phyloP scores from a whole-genome alignment of 202 grass and related monocot genomes.

The Elaeis oleifera region DNA sequence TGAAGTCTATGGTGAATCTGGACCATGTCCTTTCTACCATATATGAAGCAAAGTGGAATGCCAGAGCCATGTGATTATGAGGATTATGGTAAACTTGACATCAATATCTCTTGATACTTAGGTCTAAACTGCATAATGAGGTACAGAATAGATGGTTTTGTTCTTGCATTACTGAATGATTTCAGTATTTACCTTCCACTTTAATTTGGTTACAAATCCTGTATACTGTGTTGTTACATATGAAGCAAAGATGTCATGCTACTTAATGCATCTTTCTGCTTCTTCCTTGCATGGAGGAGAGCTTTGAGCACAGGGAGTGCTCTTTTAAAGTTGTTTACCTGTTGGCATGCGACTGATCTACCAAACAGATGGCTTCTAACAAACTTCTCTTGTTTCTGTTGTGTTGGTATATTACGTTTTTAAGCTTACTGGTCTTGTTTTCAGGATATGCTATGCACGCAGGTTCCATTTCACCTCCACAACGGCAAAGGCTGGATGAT shows the following conservation, averaged over 20 bases:
- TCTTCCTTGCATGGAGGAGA: conserved; percentile 11
- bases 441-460: conserved; percentile 60
- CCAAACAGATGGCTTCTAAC: conserved; percentile 9
- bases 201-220: too few relatives aligned
- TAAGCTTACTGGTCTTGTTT: conserved; percentile 23
- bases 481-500: conserved; percentile 28
- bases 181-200: too few relatives aligned
- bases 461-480: conserved; percentile 39
- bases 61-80: background rate
- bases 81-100: background rate
- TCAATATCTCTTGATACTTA: conserved; percentile 10
- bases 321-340: conserved; percentile 4
- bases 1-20: too few relatives aligned
- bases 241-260: background rate
- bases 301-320: background rate
- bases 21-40: background rate
- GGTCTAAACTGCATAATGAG: conserved; percentile 4
- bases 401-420: conserved; percentile 3
- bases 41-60: background rate
- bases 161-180: background rate
- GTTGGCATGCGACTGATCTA: conserved; percentile 7
- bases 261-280: background rate
- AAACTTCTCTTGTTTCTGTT: conserved; percentile 21
- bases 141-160: background rate
- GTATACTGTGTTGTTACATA: too few relatives aligned